These are phyloP conservation scores for Nicotiana attenuata DNA, from an alignment of 257 asterid species.

Conservation along the genomic window DNA sequence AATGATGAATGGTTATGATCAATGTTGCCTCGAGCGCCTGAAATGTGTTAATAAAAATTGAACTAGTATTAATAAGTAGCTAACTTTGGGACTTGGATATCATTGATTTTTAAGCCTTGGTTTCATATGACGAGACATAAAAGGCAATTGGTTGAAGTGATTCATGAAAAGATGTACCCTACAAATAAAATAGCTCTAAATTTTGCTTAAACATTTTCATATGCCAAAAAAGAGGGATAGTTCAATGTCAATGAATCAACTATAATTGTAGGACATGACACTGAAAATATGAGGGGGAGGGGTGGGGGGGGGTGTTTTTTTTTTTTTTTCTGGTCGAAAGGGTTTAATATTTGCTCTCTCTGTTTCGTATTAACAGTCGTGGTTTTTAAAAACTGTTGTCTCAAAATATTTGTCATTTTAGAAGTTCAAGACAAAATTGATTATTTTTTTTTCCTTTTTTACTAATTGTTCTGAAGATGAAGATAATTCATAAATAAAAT, in stretches of 20 bases:
- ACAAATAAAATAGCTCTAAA: background rate
- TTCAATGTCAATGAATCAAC: background rate
- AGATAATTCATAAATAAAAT: too few species aligned
- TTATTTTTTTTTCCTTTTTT: too few species aligned
- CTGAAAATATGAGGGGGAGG: too few species aligned
- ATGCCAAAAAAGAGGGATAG: background rate
- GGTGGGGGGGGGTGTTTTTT: too few species aligned
- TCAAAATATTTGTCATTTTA: too few species aligned
- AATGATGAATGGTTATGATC: constrained; percentile 28
- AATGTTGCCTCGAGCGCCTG: constrained; percentile 10
- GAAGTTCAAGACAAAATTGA: too few species aligned
- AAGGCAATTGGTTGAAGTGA: background rate
- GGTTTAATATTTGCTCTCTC: too few species aligned
- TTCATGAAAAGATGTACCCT: constrained; percentile 1
- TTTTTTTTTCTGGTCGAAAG: too few species aligned
- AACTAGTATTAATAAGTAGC: background rate
- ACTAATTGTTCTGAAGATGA: too few species aligned
- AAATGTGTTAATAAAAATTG: background rate
- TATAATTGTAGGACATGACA: background rate
- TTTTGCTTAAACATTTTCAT: background rate
- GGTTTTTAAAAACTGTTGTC: too few species aligned
- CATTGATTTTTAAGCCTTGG: constrained; percentile 3
- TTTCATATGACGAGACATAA: constrained; percentile 8
- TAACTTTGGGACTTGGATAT: constrained; percentile 6
- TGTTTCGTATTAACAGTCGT: too few species aligned